phyloP scores from a whole-genome alignment of 352 stramenopile genomes.

The Saprolegnia parasitica region DNA sequence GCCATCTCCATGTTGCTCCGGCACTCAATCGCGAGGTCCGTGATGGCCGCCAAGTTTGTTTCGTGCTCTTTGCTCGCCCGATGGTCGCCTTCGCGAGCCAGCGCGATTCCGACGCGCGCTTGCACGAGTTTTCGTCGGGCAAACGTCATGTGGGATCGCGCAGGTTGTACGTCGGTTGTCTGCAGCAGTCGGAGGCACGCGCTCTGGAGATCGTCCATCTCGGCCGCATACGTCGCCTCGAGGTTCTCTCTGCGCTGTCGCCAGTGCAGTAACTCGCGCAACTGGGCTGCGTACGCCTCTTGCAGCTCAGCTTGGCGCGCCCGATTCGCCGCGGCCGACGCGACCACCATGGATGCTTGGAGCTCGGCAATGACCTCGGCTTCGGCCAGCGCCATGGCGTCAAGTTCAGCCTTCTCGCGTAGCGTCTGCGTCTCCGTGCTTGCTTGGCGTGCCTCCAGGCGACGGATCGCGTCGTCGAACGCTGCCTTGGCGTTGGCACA shows the following conservation, averaged over 20 bases:
- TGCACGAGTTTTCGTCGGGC: not conserved
- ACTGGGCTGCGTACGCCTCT: not conserved
- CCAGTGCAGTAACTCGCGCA: not conserved
- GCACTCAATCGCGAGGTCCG: not conserved
- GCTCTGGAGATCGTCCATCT: not conserved
- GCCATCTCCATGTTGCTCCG: too few species aligned
- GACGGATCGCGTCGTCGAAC: not conserved
- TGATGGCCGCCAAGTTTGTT: not conserved
- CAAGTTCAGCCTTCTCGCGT: not conserved
- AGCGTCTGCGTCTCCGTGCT: not conserved
- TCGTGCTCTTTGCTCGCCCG: not conserved
- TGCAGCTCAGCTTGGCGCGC: not conserved
- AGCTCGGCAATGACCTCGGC: not conserved
- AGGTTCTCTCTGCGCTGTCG: not conserved
- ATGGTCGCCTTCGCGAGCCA: not conserved
- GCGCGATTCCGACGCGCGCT: not conserved
- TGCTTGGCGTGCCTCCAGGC: not conserved
- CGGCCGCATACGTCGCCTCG: not conserved
- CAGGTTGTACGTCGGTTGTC: not conserved
- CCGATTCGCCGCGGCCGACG: too few species aligned
- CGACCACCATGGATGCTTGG: not conserved
- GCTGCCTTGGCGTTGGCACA: not conserved
- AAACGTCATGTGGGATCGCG: not conserved
- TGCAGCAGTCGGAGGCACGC: not conserved
- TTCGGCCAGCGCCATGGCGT: constrained; percentile 1